Evolutionary conservation across 2,329 filamentous ascomycete genomes (phyloP), one percentile per base, ranked within the genome.

Genomic region (Exophiala oligosperma): DNA sequence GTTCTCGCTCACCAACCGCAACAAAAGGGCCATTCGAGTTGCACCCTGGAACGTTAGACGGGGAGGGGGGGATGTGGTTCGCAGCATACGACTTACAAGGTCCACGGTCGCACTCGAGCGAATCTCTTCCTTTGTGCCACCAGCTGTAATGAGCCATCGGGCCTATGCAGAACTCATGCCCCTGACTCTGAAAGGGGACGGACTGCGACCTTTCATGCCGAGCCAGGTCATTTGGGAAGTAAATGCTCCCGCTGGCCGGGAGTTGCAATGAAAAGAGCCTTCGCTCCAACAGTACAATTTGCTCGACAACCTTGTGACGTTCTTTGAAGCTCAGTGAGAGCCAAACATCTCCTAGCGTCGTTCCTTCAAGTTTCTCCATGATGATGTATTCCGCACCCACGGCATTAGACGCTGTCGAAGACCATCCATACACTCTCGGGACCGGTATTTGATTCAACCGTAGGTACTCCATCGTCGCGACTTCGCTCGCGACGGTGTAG

Each of bases 321-420:
- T 37, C 35, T 37, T 37, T 37, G 35, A 37, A 37, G 35, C 35
- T 37, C 35, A 37, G 35, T 37, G 35, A 37, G 35, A 14, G 35
- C 72, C 71, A 74, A n/a, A 66, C 61, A 24, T 70, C 66, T 26
- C 70, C 70, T n/a, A 74, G 59, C 7, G 69, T 66, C 9, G 24
- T 64, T 24, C 75, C 74, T 1, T 65, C 48, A 17, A 74, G 49
- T 14, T 69, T 68, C 57, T 74, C 73, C 57, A 76, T 69, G 4
- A 76, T 65, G 21, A 77, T 64, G 29, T 74, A 76, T 63, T 75
- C 73, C 1, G 70, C 68, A 1, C 72, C 69, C 51, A 73, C 69
- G 3, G 71, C 59, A 60, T 76, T 77, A 11, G 72, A 61, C 1
- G 52, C 51, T 17, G 69, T 69, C 26, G 69, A 40, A 5, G 69